Conservation (phyloP, 768 basidiomycete species). For the Podaxis mareebaensis region DNA sequence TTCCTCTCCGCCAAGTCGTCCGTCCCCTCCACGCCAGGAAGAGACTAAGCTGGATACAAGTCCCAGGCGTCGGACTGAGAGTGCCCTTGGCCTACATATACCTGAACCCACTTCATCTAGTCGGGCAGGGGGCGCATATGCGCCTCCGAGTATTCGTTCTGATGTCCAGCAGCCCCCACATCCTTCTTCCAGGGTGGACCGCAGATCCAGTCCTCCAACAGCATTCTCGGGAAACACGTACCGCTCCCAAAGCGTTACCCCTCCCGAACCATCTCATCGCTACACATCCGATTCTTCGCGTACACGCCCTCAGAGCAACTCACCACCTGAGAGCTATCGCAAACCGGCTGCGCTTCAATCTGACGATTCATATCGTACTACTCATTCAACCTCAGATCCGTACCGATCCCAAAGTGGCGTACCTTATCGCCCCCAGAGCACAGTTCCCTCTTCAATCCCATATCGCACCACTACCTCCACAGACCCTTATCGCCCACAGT, state of each 20-base stretch:
- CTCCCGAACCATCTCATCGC: neutral
- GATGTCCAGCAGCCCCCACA: neutral
- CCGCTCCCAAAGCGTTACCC: neutral
- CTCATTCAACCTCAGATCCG: neutral
- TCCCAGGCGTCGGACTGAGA: conserved; percentile 7
- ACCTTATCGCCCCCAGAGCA: conserved; percentile 13
- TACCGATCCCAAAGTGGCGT: conserved; percentile 1
- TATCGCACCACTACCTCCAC: neutral
- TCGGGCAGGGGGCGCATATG: neutral
- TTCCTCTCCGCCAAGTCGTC: conserved; percentile 1
- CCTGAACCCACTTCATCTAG: neutral
- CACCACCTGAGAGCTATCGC: conserved; percentile 3
- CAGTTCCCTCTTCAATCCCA: neutral
- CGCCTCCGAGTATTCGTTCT: neutral
- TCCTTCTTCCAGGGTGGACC: neutral
- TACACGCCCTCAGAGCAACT: conserved; percentile 2
- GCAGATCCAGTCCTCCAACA: conserved; percentile 6
- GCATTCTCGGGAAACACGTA: neutral
- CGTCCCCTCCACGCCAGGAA: conserved; percentile 9
- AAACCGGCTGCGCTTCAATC: neutral
- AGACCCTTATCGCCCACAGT: conserved; percentile 12
- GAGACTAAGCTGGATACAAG: conserved; percentile 10
- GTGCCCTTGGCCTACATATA: neutral
- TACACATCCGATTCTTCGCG: neutral
- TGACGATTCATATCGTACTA: neutral